These are phyloP conservation scores for Meyerozyma carpophila DNA, from an alignment of 1,139 yeast species.

Conservation along the genomic window DNA sequence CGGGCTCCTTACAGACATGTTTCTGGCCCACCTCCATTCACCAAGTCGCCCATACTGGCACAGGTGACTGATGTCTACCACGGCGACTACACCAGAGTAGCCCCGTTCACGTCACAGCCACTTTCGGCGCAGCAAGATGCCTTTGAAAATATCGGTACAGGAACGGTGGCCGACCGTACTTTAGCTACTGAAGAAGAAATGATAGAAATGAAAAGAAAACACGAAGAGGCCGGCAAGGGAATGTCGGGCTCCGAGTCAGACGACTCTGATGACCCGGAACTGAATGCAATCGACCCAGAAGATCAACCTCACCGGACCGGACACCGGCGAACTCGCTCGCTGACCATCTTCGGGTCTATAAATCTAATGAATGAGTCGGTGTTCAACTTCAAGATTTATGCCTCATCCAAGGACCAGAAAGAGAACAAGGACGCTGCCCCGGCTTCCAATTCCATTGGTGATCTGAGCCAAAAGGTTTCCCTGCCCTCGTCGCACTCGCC, in stretches of 20 bases:
- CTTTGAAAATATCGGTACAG: slow-evolving; percentile 20
- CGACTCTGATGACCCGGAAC: neutral
- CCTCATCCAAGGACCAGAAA: neutral
- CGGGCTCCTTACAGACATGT: slow-evolving; percentile 5
- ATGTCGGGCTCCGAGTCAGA: neutral
- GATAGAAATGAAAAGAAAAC: slow-evolving; percentile 34
- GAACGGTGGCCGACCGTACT: slow-evolving; percentile 28
- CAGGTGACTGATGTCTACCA: slow-evolving; percentile 46
- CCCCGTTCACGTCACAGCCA: slow-evolving; percentile 53
- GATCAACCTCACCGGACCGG: neutral
- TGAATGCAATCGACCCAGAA: neutral
- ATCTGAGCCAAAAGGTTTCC: neutral
- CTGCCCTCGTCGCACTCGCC: neutral
- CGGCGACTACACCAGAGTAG: slow-evolving; percentile 42
- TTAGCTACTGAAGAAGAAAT: slow-evolving; percentile 35
- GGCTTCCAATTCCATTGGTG: neutral
- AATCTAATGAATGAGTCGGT: slow-evolving; percentile 40
- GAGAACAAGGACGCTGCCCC: neutral
- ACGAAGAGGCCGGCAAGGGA: slow-evolving; percentile 7
- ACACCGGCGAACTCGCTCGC: neutral
- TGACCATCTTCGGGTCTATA: slow-evolving; percentile 30
- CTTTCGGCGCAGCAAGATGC: slow-evolving; percentile 47
- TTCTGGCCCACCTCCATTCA: neutral
- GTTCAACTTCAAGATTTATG: slow-evolving; percentile 33
- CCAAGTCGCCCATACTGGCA: slow-evolving; percentile 1